These are phyloP conservation scores for Triangularia verruculosa DNA, from an alignment of 2,329 filamentous ascomycete species.

Conservation along the genomic window DNA sequence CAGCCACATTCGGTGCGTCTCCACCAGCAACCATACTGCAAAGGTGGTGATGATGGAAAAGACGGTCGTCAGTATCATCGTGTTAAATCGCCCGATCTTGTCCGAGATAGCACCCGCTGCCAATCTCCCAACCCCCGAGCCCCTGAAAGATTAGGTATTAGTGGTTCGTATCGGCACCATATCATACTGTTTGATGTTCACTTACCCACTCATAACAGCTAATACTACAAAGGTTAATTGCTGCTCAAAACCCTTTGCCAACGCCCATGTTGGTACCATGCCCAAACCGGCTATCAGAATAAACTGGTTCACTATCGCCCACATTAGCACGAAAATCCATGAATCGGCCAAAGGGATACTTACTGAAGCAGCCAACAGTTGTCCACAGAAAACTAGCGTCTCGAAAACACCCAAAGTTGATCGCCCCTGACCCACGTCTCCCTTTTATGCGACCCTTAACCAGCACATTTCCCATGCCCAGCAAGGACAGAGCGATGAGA, in stretches of 20 bases:
- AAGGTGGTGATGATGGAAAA: constrained; percentile 18
- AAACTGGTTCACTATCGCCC: constrained; percentile 14
- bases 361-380: constrained; percentile 13
- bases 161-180: too few relatives aligned
- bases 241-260: constrained; percentile 3
- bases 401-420: constrained; percentile 9
- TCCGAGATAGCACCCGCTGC: constrained; percentile 14
- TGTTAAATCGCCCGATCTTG: constrained; percentile 16
- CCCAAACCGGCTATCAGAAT: constrained; percentile 16
- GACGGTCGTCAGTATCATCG: constrained; percentile 15
- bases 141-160: constrained; percentile 1
- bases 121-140: constrained; percentile 12
- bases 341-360: not conserved
- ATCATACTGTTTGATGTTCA: not conserved
- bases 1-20: constrained; percentile 13
- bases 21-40: constrained; percentile 14
- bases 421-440: constrained; percentile 11
- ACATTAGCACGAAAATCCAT: not conserved
- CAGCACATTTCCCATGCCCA: constrained; percentile 11
- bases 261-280: constrained; percentile 16
- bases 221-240: constrained; percentile 13
- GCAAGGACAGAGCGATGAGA: constrained; percentile 8
- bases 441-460: constrained; percentile 14
- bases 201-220: constrained; percentile 15
- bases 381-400: constrained; percentile 13